A percentile compares a stretch with the other conserved stretches of the same genome.
Evolutionary conservation across 306 rosid species (phyloP).

Genomic region (Quercus agrifolia): DNA sequence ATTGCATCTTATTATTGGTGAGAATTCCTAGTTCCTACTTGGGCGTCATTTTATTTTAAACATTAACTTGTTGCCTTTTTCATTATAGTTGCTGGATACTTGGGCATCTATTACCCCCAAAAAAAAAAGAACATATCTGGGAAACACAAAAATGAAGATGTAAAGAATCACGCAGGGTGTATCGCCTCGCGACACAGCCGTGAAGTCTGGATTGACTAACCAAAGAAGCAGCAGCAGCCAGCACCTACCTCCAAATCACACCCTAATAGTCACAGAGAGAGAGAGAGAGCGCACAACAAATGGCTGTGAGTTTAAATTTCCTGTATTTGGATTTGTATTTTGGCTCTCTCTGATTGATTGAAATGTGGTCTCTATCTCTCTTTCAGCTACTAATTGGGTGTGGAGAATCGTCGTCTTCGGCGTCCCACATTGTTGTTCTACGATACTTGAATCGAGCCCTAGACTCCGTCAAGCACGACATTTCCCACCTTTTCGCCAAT

Average conservation of each 20-base stretch:
- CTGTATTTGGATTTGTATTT: not conserved
- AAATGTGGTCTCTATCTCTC: not conserved
- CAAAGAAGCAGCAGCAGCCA: not conserved
- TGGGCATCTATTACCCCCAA: no score
- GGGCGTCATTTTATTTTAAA: not conserved
- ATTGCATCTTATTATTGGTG: not conserved
- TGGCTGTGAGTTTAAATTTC: slow-evolving; percentile 27
- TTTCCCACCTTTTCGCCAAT: slow-evolving; percentile 33
- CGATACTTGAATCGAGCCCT: slow-evolving; percentile 40
- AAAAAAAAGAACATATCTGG: no score
- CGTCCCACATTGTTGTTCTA: slow-evolving; percentile 26
- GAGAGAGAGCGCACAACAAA: not conserved
- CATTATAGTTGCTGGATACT: slow-evolving; percentile 82
- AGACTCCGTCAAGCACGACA: slow-evolving; percentile 43
- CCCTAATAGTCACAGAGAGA: not conserved
- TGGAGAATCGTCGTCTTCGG: slow-evolving; percentile 30
- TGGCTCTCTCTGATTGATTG: not conserved
- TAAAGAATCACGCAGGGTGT: no score
- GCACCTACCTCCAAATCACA: not conserved
- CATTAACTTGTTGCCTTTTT: slow-evolving; percentile 27
- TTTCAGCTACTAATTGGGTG: slow-evolving; percentile 34
- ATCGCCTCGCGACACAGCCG: not conserved
- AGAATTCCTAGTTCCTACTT: not conserved
- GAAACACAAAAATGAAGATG: no score
- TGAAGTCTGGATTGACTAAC: not conserved